Evolutionary conservation across 2,329 filamentous ascomycete species (phyloP).

Genomic region (Ophiostoma sp.): DNA sequence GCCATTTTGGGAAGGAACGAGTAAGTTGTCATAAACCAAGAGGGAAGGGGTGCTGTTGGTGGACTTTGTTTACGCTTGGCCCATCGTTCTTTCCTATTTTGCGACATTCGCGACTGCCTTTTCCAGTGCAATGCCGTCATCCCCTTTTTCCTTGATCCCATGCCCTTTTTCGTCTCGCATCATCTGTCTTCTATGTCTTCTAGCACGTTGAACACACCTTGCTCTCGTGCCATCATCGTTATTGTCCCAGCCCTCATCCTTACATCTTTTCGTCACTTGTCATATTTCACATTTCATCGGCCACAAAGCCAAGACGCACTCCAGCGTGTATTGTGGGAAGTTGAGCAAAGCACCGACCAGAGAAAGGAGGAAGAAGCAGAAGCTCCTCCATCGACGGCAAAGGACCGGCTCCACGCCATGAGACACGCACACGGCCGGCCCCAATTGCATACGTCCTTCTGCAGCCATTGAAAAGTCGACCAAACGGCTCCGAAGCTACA

Average conservation of each 20-base stretch:
- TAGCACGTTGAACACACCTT: background rate
- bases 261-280: background rate
- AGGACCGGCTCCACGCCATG: background rate
- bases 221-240: background rate
- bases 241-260: background rate
- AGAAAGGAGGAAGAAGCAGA: background rate
- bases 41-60: background rate
- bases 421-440: background rate
- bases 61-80: background rate
- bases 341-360: too few relatives aligned
- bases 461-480: background rate
- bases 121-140: background rate
- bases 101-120: background rate
- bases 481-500: background rate
- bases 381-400: background rate
- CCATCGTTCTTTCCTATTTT: slow-evolving; percentile 18
- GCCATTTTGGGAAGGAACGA: slow-evolving; percentile 19
- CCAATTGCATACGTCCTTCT: background rate
- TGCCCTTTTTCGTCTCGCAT: background rate
- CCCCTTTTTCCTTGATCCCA: background rate
- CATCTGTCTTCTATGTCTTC: background rate
- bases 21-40: slow-evolving; percentile 5
- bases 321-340: background rate
- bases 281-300: slow-evolving; percentile 5
- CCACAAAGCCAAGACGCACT: background rate